Percentiles rank a stretch among this genome's conserved stretches.
These are phyloP conservation scores for Theileria equi DNA, from an alignment of 169 alveolate species.

Conservation along the genomic window DNA sequence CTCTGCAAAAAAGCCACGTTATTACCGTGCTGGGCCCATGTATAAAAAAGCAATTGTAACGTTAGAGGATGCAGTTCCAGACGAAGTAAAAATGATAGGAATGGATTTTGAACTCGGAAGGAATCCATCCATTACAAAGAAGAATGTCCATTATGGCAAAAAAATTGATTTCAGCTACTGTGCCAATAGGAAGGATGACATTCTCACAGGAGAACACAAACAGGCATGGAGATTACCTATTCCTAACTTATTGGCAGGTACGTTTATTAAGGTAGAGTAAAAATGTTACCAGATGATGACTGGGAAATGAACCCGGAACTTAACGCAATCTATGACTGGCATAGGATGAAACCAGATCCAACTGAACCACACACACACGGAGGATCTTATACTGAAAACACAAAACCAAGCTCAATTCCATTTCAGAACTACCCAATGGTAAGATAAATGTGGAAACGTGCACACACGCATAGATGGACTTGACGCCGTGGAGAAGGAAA, in stretches of 20 bases:
- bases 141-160: conserved; percentile 76
- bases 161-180: conserved; percentile 64
- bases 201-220: conserved; percentile 52
- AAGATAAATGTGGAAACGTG: neutral
- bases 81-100: conserved; percentile 82
- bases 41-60: conserved; percentile 84
- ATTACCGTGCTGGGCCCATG: conserved; percentile 82
- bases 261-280: conserved; percentile 12
- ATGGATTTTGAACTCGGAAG: conserved; percentile 71
- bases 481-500: conserved; percentile 80
- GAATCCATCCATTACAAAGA: conserved; percentile 80
- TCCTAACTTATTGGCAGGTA: conserved; percentile 73
- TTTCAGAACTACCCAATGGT: conserved; percentile 28
- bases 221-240: conserved; percentile 74
- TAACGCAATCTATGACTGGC: conserved; percentile 18
- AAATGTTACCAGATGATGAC: conserved; percentile 41
- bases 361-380: conserved; percentile 61
- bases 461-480: conserved; percentile 59
- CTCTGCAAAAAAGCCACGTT: conserved; percentile 58
- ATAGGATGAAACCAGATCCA: conserved; percentile 65
- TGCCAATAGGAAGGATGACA: conserved; percentile 45
- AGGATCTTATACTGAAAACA: conserved; percentile 32
- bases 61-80: conserved; percentile 82
- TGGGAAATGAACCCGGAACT: conserved; percentile 61
- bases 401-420: conserved; percentile 55